phyloP scores from a whole-genome alignment of 495 filamentous ascomycete genomes.

The Parathielavia appendiculata region DNA sequence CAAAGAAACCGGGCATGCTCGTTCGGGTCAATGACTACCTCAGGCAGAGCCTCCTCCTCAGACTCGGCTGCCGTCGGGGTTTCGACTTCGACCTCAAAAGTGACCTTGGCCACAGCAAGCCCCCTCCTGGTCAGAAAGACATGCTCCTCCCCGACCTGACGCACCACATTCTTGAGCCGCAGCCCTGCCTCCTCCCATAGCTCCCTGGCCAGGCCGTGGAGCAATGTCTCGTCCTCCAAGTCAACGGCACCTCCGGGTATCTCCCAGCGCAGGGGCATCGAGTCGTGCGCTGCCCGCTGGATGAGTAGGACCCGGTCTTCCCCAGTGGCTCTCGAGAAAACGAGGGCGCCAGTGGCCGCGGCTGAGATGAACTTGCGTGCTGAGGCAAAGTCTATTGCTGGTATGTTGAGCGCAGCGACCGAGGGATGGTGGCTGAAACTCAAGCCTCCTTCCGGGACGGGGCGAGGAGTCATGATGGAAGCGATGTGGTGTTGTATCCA shows the following conservation, averaged over 20 bases:
- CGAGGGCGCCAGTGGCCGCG: slow-evolving; percentile 34
- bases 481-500: neutral
- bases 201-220: slow-evolving; percentile 48
- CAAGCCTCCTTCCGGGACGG: slow-evolving; percentile 18
- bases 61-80: neutral
- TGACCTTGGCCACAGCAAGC: slow-evolving; percentile 31
- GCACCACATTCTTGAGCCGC: slow-evolving; percentile 31
- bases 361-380: slow-evolving; percentile 20
- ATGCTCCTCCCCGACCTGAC: slow-evolving; percentile 30
- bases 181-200: slow-evolving; percentile 54
- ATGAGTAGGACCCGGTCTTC: slow-evolving; percentile 42
- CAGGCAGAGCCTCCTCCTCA: slow-evolving; percentile 5
- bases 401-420: slow-evolving; percentile 23
- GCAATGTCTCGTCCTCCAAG: slow-evolving; percentile 42
- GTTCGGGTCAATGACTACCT: slow-evolving; percentile 38
- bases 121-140: slow-evolving; percentile 39
- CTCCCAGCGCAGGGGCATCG: slow-evolving; percentile 49
- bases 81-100: slow-evolving; percentile 31
- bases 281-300: slow-evolving; percentile 49
- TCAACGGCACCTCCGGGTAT: slow-evolving; percentile 53
- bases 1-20: slow-evolving; percentile 43
- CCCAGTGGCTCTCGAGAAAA: slow-evolving; percentile 29
- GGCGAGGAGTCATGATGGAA: slow-evolving; percentile 12
- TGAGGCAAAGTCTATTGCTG: slow-evolving; percentile 25
- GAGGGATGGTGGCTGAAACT: slow-evolving; percentile 27